Evolutionary conservation across 192 early-diverging fungal genomes (phyloP), one percentile per base, ranked within the genome.

Genomic region (Coemansia sp.): DNA sequence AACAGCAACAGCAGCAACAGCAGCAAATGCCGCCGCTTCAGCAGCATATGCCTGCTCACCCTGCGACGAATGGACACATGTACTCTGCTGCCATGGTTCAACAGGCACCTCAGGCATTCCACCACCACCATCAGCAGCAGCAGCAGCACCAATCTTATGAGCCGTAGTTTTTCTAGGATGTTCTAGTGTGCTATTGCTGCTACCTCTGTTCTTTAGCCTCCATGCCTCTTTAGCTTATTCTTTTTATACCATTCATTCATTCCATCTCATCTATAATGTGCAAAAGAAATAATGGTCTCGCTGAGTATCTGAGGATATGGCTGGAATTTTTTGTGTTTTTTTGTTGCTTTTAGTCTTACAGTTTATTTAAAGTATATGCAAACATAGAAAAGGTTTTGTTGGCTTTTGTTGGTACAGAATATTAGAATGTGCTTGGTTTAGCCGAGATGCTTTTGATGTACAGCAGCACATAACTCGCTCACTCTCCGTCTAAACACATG

Each of bases 71-170:
- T 57, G 40, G 45, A 5, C 75, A 69, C 45, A 73, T 74, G 71
- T 70, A 74, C 64, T 59, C 68, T 11, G 68, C 65, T 4, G 65
- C 42, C 51, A 59, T 63, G 45, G 43, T 20, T 48, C 63, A 51
- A 50, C 25, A 10, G 32, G 9, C 56, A 16, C 13, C 43, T 1
- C 56, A 41, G n/a, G 56, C 56, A 41, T 44, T 60, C 57, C 12
- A 43, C 19, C 55, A 48, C 46, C 46, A 40, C 7, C 51, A 64
- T 43, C 66, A 37, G 46, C 68, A 70, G 68, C 44, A 70, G 16
- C 55, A 64, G 11, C 68, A 69, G 48, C 67, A 69, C 5, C 60
- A 53, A 8, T 20, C 50, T 53, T 53, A 53, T 9, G 20, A 53
- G 50, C 17, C 7, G 1, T 53, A 53, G 50, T 6, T 22, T 22